Evolutionary conservation across 192 early-diverging fungal species (phyloP).

Genomic region (Spizellomyces punctatus): DNA sequence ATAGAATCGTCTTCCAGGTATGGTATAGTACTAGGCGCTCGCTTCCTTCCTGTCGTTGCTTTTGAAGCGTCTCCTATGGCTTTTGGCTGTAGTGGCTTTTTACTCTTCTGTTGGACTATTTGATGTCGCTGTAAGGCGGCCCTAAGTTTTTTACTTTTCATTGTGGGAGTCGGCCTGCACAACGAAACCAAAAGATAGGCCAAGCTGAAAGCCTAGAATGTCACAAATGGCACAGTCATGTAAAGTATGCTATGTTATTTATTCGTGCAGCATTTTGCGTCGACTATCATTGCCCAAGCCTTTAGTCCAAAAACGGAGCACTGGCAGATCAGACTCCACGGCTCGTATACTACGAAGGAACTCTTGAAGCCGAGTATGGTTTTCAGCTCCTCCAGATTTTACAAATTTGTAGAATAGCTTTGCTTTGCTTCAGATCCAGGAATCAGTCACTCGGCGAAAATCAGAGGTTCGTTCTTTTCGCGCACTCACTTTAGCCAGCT

Average conservation of each 20-base stretch:
- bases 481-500: slow-evolving; percentile 22
- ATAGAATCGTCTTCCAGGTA: slow-evolving; percentile 63
- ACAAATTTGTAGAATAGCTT: slow-evolving; percentile 24
- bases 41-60: not conserved
- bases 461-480: not conserved
- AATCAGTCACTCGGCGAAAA: not conserved
- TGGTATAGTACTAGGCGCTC: slow-evolving; percentile 30
- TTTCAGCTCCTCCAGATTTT: slow-evolving; percentile 1
- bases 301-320: slow-evolving; percentile 27
- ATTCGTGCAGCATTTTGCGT: slow-evolving; percentile 11
- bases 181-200: not conserved
- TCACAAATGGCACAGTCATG: not conserved
- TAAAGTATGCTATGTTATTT: not conserved
- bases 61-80: too few species aligned
- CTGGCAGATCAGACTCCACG: not conserved
- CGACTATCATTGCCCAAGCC: slow-evolving; percentile 15
- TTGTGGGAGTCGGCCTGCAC: not conserved
- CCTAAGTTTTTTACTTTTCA: not conserved
- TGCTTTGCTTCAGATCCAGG: slow-evolving; percentile 22
- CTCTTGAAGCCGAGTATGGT: not conserved
- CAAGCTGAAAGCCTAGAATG: not conserved
- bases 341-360: slow-evolving; percentile 8
- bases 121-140: not conserved
- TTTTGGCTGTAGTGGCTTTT: too few species aligned
- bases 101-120: not conserved